Evolutionary conservation across 2,329 filamentous ascomycete species (phyloP).

Genomic region (Colletotrichum sp.): DNA sequence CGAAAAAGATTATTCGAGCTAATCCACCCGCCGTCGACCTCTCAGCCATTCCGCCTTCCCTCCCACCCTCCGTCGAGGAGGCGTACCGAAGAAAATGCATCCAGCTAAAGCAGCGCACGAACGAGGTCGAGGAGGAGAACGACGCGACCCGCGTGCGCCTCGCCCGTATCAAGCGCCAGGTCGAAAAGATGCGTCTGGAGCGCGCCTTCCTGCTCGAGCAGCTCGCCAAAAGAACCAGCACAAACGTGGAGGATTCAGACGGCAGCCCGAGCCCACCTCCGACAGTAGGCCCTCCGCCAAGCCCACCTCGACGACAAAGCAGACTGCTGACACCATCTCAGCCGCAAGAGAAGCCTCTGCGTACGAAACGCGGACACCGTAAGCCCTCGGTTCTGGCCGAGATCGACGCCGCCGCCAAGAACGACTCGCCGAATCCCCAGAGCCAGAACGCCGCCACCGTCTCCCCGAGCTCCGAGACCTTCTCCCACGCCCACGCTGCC

Average conservation of each 20-base stretch:
- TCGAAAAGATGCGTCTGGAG: conserved; percentile 91
- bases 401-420: conserved; percentile 44
- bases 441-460: conserved; percentile 51
- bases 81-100: conserved; percentile 97
- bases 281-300: conserved; percentile 60
- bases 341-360: conserved; percentile 80
- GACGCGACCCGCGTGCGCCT: conserved; percentile 83
- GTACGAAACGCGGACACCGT: conserved; percentile 75
- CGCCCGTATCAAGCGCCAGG: conserved; percentile 78
- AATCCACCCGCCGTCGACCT: conserved; percentile 36
- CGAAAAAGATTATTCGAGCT: conserved; percentile 43
- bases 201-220: conserved; percentile 78
- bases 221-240: conserved; percentile 75
- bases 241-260: conserved; percentile 79
- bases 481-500: conserved; percentile 49
- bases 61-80: conserved; percentile 91
- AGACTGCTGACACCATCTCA: conserved; percentile 37
- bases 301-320: conserved; percentile 23
- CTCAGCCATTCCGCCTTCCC: conserved; percentile 60
- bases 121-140: conserved; percentile 91
- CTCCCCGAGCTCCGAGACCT: conserved; percentile 58
- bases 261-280: conserved; percentile 81
- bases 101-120: conserved; percentile 87
- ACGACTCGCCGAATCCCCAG: conserved; percentile 43
- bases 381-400: conserved; percentile 59